Conservation (phyloP, 202 grass and related monocot genomes). For the Panicum virgatum region DNA sequence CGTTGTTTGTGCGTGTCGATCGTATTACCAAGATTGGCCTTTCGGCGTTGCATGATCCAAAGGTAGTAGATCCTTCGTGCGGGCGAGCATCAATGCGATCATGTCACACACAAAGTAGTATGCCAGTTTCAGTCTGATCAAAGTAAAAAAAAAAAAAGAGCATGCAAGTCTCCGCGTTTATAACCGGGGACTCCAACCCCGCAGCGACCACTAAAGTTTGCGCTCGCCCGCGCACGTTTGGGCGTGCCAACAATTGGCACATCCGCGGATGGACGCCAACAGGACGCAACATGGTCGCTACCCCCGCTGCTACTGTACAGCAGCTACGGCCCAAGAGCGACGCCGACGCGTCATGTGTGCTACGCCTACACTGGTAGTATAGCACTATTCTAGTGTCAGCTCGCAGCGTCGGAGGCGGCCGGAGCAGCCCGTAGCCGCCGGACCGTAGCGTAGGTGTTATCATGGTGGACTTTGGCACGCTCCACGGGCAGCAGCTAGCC, state of each 20-base stretch:
- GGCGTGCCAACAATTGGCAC: neutral
- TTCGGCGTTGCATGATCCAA: conserved; percentile 28
- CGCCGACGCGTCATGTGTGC: neutral
- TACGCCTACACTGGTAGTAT: no score
- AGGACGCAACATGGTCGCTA: neutral
- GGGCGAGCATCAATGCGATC: neutral
- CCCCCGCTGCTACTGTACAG: neutral
- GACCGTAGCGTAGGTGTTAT: neutral
- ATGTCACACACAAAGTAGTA: neutral
- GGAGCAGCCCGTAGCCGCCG: neutral
- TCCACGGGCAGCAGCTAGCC: neutral
- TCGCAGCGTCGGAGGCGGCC: conserved; percentile 7
- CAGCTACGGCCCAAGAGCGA: neutral
- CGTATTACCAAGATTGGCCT: neutral
- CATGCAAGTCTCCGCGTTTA: neutral
- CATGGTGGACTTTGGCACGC: conserved; percentile 35
- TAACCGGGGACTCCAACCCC: neutral
- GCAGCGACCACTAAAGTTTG: neutral
- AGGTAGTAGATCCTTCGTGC: conserved; percentile 7
- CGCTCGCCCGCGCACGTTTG: neutral
- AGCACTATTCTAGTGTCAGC: neutral
- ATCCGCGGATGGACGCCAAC: neutral
- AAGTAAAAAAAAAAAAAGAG: no score
- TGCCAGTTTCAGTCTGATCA: no score
- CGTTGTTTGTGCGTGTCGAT: no score